These are phyloP conservation scores for Cladophialophora bantiana DNA, from an alignment of 2,329 filamentous ascomycete genomes.

Conservation along the genomic window DNA sequence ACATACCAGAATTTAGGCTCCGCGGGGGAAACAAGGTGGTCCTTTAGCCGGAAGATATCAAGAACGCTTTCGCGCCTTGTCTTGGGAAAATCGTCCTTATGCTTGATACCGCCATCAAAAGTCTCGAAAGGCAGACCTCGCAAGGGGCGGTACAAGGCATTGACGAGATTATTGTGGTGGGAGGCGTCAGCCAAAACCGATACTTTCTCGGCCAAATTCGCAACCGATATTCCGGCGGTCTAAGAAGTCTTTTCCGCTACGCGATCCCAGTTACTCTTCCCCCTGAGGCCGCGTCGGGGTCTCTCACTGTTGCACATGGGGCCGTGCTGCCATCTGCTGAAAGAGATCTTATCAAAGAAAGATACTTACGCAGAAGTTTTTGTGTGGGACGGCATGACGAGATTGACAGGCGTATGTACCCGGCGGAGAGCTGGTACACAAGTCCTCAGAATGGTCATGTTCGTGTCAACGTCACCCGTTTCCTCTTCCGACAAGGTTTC, in stretches of 20 bases:
- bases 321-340: constrained; percentile 6
- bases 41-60: constrained; percentile 6
- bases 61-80: neutral
- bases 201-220: constrained; percentile 10
- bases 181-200: constrained; percentile 12
- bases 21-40: neutral
- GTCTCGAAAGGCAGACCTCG: neutral
- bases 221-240: neutral
- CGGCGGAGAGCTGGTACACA: neutral
- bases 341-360: constrained; percentile 3
- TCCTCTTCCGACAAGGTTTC: neutral
- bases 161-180: constrained; percentile 11
- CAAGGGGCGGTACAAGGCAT: neutral
- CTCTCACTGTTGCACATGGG: neutral
- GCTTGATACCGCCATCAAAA: constrained; percentile 5
- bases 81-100: neutral
- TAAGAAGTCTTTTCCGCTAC: neutral
- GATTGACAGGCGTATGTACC: neutral
- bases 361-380: neutral
- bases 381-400: neutral
- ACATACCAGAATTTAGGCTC: neutral
- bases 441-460: neutral
- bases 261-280: neutral
- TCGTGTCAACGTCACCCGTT: neutral
- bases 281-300: neutral